Percentiles rank a stretch among this genome's conserved stretches.
Evolutionary conservation across 2,329 filamentous ascomycete species (phyloP).

Genomic region (Cladosporium sphaerospermum): DNA sequence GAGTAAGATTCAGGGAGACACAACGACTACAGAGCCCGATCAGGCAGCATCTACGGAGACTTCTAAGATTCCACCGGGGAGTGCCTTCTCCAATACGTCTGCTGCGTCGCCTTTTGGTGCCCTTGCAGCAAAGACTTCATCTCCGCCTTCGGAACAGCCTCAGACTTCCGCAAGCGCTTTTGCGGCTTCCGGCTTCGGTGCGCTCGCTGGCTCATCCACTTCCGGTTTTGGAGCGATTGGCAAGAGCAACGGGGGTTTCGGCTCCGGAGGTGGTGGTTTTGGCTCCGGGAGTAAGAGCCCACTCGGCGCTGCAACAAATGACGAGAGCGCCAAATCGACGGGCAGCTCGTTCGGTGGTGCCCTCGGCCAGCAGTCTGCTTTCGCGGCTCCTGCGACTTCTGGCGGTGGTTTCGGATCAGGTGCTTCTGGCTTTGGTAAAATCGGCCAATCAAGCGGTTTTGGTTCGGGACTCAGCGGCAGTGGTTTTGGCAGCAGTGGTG

Average conservation of each 20-base stretch:
- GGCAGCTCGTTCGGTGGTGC: constrained; percentile 30
- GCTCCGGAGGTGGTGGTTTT: constrained; percentile 21
- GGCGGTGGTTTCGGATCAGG: constrained; percentile 28
- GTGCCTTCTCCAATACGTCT: constrained; percentile 41
- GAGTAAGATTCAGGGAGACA: constrained; percentile 26
- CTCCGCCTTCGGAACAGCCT: constrained; percentile 20
- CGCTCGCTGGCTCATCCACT: constrained; percentile 34
- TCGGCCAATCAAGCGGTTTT: constrained; percentile 22
- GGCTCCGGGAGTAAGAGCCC: constrained; percentile 30
- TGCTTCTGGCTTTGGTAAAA: constrained; percentile 28
- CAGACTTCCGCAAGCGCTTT: constrained; percentile 46
- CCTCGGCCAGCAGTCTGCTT: constrained; percentile 29
- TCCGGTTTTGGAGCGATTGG: constrained; percentile 34
- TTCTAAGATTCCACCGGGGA: constrained; percentile 29
- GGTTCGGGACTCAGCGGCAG: constrained; percentile 20
- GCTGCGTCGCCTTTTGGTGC: constrained; percentile 44
- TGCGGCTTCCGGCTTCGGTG: constrained; percentile 41
- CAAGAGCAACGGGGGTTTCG: constrained; percentile 19
- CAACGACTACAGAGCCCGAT: constrained; percentile 27
- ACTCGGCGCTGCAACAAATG: constrained; percentile 26
- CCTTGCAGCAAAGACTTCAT: constrained; percentile 33
- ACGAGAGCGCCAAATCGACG: constrained; percentile 21
- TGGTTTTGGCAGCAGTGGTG: constrained; percentile 36
- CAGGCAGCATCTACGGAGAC: constrained; percentile 15
- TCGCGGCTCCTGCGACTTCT: constrained; percentile 20